These are phyloP conservation scores for Sedum album DNA, from an alignment of 164 flowering plant species.

Conservation along the genomic window DNA sequence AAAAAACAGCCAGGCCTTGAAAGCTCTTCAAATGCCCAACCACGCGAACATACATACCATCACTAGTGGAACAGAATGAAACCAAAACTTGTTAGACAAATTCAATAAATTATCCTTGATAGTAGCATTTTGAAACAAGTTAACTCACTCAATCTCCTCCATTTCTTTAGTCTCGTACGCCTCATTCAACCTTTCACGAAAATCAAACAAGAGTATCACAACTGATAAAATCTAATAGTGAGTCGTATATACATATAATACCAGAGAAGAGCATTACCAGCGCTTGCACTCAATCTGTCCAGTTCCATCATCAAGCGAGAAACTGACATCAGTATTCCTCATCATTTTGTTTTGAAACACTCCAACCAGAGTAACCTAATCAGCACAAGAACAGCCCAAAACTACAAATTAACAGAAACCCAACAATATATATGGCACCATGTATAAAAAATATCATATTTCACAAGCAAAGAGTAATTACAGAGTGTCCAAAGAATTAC, in stretches of 20 bases:
- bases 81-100: background rate
- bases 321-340: slow-evolving; percentile 47
- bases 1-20: slow-evolving; percentile 39
- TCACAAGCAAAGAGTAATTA: no score
- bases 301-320: slow-evolving; percentile 63
- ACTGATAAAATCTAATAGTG: background rate
- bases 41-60: slow-evolving; percentile 56
- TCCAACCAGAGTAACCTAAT: slow-evolving; percentile 63
- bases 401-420: background rate
- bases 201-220: background rate
- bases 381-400: background rate
- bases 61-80: slow-evolving; percentile 17
- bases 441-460: no score
- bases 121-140: background rate
- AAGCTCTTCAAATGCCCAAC: slow-evolving; percentile 46
- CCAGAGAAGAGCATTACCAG: slow-evolving; percentile 34
- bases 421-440: background rate
- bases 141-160: slow-evolving; percentile 41
- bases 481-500: slow-evolving; percentile 15
- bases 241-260: background rate
- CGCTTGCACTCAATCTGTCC: slow-evolving; percentile 45
- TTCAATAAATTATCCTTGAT: background rate
- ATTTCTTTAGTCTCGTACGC: slow-evolving; percentile 44
- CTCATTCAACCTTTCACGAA: slow-evolving; percentile 40
- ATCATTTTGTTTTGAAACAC: slow-evolving; percentile 36